These are phyloP conservation scores for Lupinus albus DNA, from an alignment of 306 rosid genomes.

Conservation along the genomic window DNA sequence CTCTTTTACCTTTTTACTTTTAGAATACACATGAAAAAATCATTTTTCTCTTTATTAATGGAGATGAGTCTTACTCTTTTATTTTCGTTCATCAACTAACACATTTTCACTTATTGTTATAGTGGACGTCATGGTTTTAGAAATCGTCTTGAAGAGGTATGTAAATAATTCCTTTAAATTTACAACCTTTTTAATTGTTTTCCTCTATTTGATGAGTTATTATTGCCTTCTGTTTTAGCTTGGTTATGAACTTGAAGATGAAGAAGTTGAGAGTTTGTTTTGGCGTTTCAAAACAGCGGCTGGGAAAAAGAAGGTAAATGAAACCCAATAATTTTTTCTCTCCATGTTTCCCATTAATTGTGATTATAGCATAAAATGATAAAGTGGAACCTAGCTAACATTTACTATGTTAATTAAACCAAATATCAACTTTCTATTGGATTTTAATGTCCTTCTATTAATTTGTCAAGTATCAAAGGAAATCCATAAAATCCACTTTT, in stretches of 20 bases:
- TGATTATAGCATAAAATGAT: background rate
- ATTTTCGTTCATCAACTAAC: background rate
- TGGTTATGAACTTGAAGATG: slow-evolving; percentile 66
- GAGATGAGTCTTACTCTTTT: no score
- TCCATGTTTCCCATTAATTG: background rate
- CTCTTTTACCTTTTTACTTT: no score
- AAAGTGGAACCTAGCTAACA: no score
- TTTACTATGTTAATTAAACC: no score
- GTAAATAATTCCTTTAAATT: background rate
- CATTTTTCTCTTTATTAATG: no score
- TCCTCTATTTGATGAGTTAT: background rate
- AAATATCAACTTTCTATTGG: no score
- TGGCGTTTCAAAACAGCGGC: slow-evolving; percentile 78
- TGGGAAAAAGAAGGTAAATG: slow-evolving; percentile 73
- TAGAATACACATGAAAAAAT: no score
- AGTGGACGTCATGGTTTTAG: slow-evolving; percentile 95
- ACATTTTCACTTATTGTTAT: slow-evolving; percentile 2
- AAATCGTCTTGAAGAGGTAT: slow-evolving; percentile 73
- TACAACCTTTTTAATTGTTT: background rate
- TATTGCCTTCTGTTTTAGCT: slow-evolving; percentile 52
- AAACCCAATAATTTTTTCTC: slow-evolving; percentile 11
- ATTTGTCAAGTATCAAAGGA: no score
- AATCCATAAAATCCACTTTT: no score
- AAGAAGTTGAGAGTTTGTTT: slow-evolving; percentile 58
- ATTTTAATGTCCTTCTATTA: no score